Evolutionary conservation across 495 filamentous ascomycete genomes (phyloP).

Genomic region (Halenospora varia): DNA sequence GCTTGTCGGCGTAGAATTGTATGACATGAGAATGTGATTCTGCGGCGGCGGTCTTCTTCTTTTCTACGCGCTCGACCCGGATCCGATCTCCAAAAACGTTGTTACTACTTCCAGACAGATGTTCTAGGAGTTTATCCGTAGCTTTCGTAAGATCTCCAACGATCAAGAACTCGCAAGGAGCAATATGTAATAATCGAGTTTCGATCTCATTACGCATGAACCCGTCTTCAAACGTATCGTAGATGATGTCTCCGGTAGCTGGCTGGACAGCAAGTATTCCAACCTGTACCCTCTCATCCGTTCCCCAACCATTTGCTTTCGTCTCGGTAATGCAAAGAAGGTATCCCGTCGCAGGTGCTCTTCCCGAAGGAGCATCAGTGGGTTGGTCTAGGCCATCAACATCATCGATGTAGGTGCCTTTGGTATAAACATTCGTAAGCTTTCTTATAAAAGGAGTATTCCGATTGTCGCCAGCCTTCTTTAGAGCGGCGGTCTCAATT

Average conservation of each 20-base stretch:
- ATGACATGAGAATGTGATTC: constrained; percentile 86
- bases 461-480: constrained; percentile 92
- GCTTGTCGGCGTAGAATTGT: constrained; percentile 87
- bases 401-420: constrained; percentile 97
- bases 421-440: constrained; percentile 95
- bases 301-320: constrained; percentile 77
- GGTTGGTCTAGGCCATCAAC: constrained; percentile 68
- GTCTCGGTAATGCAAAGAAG: constrained; percentile 90
- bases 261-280: constrained; percentile 95
- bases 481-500: constrained; percentile 96
- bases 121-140: constrained; percentile 87
- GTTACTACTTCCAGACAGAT: constrained; percentile 78
- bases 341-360: constrained; percentile 77
- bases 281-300: constrained; percentile 90
- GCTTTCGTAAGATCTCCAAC: constrained; percentile 90
- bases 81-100: constrained; percentile 92
- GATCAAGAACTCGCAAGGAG: constrained; percentile 94
- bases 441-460: constrained; percentile 90
- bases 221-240: constrained; percentile 94
- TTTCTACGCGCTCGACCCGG: constrained; percentile 73
- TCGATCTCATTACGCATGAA: constrained; percentile 98
- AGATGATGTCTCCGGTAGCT: constrained; percentile 91
- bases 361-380: constrained; percentile 41
- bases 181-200: constrained; percentile 88
- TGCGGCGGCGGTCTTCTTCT: constrained; percentile 77